phyloP scores from a whole-genome alignment of 306 rosid species.

The Fragaria nilgerrensis region DNA sequence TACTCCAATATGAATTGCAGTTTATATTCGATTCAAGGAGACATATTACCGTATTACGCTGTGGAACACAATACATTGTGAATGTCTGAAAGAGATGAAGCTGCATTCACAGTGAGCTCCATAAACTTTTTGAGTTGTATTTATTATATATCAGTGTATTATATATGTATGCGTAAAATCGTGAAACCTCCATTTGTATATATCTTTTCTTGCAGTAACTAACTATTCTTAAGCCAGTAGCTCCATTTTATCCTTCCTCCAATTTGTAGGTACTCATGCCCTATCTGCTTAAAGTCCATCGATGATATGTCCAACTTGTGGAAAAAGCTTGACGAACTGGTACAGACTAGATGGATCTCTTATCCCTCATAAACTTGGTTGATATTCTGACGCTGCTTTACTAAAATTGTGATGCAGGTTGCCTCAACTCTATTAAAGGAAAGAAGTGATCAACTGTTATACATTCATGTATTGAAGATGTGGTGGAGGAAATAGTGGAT shows the following conservation, averaged over 20 bases:
- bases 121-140: neutral
- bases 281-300: slow-evolving; percentile 73
- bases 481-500: too few species aligned
- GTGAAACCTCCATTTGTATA: neutral
- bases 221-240: neutral
- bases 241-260: slow-evolving; percentile 2
- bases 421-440: slow-evolving; percentile 27
- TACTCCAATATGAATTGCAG: slow-evolving; percentile 32
- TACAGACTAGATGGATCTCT: slow-evolving; percentile 12
- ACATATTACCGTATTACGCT: slow-evolving; percentile 45
- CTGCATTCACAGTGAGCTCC: slow-evolving; percentile 46
- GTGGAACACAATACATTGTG: slow-evolving; percentile 53
- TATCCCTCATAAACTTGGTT: neutral
- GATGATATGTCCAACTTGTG: slow-evolving; percentile 61
- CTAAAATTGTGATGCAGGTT: slow-evolving; percentile 38
- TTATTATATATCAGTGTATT: neutral
- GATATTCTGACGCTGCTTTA: slow-evolving; percentile 20
- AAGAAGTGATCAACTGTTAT: too few species aligned
- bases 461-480: too few species aligned
- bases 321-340: slow-evolving; percentile 68
- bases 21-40: slow-evolving; percentile 59
- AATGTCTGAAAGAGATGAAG: slow-evolving; percentile 53
- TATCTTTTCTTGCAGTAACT: neutral
- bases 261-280: slow-evolving; percentile 60
- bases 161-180: neutral